These are phyloP conservation scores for Phytophthora pinifolia DNA, from an alignment of 352 stramenopile species.

Conservation along the genomic window DNA sequence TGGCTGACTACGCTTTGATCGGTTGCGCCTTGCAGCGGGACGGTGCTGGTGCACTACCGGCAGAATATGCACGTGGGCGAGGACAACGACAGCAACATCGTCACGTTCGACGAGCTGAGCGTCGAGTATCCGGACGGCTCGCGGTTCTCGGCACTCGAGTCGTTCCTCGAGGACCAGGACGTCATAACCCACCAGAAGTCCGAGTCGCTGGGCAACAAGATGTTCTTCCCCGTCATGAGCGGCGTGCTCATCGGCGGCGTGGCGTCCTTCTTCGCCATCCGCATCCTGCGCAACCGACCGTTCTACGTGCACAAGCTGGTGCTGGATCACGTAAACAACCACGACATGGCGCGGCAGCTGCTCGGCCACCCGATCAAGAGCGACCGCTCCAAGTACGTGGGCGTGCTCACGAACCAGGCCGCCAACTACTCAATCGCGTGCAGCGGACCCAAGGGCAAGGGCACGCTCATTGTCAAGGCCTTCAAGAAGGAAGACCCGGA, in stretches of 20 bases:
- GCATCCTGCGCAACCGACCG: conserved; percentile 71
- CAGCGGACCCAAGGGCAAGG: conserved; percentile 60
- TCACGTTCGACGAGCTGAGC: conserved; percentile 53
- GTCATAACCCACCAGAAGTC: conserved; percentile 61
- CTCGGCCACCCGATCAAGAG: conserved; percentile 75
- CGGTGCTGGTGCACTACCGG: conserved; percentile 51
- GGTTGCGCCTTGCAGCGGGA: conserved; percentile 24
- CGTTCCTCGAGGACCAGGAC: conserved; percentile 53
- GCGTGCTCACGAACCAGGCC: conserved; percentile 50
- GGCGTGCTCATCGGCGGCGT: conserved; percentile 69
- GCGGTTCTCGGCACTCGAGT: conserved; percentile 62
- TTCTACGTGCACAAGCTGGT: conserved; percentile 84
- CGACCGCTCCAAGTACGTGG: conserved; percentile 67
- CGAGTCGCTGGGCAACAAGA: conserved; percentile 66
- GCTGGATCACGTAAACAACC: conserved; percentile 77
- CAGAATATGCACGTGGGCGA: conserved; percentile 27
- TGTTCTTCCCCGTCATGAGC: conserved; percentile 59
- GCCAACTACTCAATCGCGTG: conserved; percentile 78
- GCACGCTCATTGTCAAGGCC: conserved; percentile 74
- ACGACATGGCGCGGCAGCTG: conserved; percentile 50
- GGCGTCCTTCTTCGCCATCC: conserved; percentile 70
- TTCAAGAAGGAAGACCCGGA: conserved; percentile 51
- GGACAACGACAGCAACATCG: conserved; percentile 36
- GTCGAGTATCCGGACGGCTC: conserved; percentile 49
- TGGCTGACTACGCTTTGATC: not conserved